Base-by-base conservation (phyloP, 495 filamentous ascomycete species). In the Penicillium lividum region DNA sequence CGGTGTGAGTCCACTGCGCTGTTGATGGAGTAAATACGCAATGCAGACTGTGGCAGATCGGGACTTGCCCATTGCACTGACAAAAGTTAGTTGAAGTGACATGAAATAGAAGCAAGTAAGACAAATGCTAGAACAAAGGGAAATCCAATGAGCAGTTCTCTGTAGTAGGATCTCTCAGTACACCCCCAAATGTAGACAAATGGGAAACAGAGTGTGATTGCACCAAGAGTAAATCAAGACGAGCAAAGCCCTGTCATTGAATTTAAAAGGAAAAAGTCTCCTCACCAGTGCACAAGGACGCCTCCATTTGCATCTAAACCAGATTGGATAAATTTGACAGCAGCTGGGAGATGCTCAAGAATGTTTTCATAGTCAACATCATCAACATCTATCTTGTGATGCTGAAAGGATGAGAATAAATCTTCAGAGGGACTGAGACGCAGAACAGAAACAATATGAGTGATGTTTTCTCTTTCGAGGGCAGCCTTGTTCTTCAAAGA, bases 51-150 rank as follows among this genome's bases (percentile, higher is more conserved):
- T 86, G 59, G 92, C 88, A 18, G 93, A 97, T 48, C 94, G 90
- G 51, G 92, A 97, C 74, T 93, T 93, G 33, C 94, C 94, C 91
- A 96, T 96, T 31, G 91, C 93, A 82, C 94, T 97, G 73, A 78
- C 55, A 56, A 52, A 54, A 44, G 65, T 77, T 51, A 77, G 67
- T 47, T 38, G 55, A 48, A 42, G 80, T 61, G 92, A 80, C 43
- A 16, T 46, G 11, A n/a, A 25, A 36, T 9, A 16, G 13, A 29
- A 53, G 15, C 7, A 40, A 40, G 30, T 4, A 28, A 31, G n/a
- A 34, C 5, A 48, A 48, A 16, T 22, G 1, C 2, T 22, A 22
- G 8, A 27, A 59, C 92, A 64, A 74, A 15, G 7, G 6, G 27
- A 36, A 40, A 22, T 52, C 11, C 51, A 76, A 65, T 56, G 53